phyloP scores from a whole-genome alignment of 768 basidiomycete species.

The Filobasidium floriforme region DNA sequence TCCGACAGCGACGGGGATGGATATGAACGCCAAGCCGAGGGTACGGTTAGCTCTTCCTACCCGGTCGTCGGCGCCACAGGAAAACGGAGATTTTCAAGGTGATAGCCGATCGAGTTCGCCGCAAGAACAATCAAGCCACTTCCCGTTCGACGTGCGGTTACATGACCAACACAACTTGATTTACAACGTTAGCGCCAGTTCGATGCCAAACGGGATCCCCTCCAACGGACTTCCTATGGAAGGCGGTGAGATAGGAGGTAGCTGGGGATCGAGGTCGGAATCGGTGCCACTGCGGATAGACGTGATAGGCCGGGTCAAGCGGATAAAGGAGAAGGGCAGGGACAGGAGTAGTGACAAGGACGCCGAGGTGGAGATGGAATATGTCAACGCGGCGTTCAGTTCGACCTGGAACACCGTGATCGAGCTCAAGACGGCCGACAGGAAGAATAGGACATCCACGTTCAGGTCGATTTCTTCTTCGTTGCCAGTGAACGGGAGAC shows the following conservation, averaged over 20 bases:
- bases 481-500: neutral
- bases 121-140: neutral
- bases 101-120: too few species aligned
- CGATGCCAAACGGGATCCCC: neutral
- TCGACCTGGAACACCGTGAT: constrained; percentile 21
- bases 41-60: neutral
- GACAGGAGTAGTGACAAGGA: neutral
- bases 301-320: constrained; percentile 10
- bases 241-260: neutral
- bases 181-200: constrained; percentile 12
- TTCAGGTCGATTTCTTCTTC: constrained; percentile 6
- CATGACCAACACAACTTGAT: constrained; percentile 16
- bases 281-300: constrained; percentile 18
- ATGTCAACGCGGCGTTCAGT: constrained; percentile 7
- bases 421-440: constrained; percentile 13
- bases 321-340: neutral
- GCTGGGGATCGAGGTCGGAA: neutral
- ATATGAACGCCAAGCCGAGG: neutral
- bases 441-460: neutral
- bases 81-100: constrained; percentile 9
- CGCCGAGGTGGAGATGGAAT: neutral
- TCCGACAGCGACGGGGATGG: neutral
- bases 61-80: neutral
- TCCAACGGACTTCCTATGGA: neutral
- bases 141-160: constrained; percentile 13